Evolutionary conservation across 306 rosid genomes (phyloP).

Genomic region (Alnus glutinosa): DNA sequence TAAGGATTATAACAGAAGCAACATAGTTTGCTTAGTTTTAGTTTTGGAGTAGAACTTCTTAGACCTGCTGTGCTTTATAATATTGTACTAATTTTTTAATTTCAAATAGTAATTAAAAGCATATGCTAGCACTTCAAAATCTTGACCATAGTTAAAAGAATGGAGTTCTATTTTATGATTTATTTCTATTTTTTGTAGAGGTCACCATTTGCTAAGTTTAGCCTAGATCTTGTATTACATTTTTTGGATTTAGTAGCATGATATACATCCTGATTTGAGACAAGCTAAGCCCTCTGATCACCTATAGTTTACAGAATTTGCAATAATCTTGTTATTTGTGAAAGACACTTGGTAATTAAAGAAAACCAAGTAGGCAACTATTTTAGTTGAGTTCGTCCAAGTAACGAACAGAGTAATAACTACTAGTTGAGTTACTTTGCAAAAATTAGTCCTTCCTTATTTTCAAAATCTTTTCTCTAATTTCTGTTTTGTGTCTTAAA

Average conservation of each 20-base stretch:
- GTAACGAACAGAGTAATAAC: background rate
- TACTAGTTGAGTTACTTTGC: background rate
- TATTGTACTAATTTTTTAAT: background rate
- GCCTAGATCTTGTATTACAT: background rate
- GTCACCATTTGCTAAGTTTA: background rate
- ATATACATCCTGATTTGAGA: background rate
- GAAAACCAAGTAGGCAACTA: conserved; percentile 1
- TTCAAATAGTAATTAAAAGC: background rate
- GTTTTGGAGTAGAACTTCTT: background rate
- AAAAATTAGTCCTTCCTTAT: background rate
- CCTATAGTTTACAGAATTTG: background rate
- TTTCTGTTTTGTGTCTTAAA: background rate
- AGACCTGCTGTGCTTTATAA: background rate
- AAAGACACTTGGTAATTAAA: background rate
- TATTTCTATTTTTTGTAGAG: background rate
- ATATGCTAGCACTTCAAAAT: background rate
- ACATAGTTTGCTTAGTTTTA: background rate
- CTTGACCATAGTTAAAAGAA: background rate
- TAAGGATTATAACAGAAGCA: background rate
- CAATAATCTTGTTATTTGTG: background rate
- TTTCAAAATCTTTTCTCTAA: background rate
- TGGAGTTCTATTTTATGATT: background rate
- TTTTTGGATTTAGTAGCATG: background rate
- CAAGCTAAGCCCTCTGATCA: background rate
- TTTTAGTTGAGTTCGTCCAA: background rate